Evolutionary conservation across 768 basidiomycete genomes (phyloP), one percentile per base, ranked within the genome.

Genomic region (Dacryopinax primogenitus): DNA sequence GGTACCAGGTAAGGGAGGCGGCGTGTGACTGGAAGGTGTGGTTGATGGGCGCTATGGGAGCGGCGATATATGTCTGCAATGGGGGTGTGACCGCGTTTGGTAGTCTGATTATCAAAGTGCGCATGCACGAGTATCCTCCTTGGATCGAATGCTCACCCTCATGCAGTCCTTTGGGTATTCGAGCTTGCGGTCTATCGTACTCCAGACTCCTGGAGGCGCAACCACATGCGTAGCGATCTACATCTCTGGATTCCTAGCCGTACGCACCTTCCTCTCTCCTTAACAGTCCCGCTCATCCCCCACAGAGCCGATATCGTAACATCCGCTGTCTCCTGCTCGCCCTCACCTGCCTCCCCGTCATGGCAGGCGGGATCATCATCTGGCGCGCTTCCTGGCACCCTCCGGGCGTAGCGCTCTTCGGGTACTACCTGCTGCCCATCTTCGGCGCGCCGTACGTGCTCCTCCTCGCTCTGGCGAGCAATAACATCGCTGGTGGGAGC

Each of bases 391-490:
- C 71, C 30, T 76, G 75, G 76, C 36, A 45, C 9, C 71, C 73
- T 28, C 67, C 70, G 0, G 75, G 71, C 1, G 68, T 72, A 1
- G 74, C 76, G 0, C 58, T 76, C 32, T 73, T 75, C 33, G 75
- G 74, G 1, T 76, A 72, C 63, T 76, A 73, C 65, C 72, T 69
- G 62, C 71, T 66, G 65, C 73, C 70, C 34, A 70, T 67, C 13
- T 76, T 77, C 64, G 76, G 76, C 11, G 72, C 75, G 1, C 76
- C 73, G 36, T 76, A 76, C 64, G 76, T 76, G 21, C 71, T 76
- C 11, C 69, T 76, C 28, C 68, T 72, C 34, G 67, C 71, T 1
- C 65, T 70, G 23, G 64, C 69, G 1, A 65, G 74, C 4, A 67
- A 72, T 35, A 77, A 77, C 66, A 68, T 73, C 7, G 69, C 72